Evolutionary conservation across 306 rosid genomes (phyloP), one percentile per base, ranked within the genome.

Genomic region (Prunus armeniaca): DNA sequence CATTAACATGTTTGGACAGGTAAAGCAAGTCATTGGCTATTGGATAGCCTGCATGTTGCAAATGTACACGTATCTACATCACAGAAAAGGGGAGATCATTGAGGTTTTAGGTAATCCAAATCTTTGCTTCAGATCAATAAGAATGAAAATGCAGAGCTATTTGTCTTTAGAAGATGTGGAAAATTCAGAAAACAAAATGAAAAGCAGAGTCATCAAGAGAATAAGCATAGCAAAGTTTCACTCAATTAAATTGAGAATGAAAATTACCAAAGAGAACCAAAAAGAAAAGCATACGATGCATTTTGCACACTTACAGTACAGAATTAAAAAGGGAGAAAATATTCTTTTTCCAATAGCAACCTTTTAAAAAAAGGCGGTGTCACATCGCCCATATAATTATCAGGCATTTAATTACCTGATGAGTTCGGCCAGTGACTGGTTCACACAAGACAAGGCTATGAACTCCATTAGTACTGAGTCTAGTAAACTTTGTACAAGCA

Each of bases 391-490:
- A 20, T 45, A 14, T 49, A 32, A 71, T 34, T 34, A 34, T n/a
- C 45, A 12, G 38, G 25, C 43, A 75, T 58, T 60, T 72, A 50
- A 83, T 63, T 81, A 91, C 98, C 82, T 93, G 97, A 88, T 89
- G 98, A 69, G 93, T 91, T 62, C 98, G 88, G 65, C 97, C 98
- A 28, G 93, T 89, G 79, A 91, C 76, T 17, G 98, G 98, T 75
- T 93, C 90, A 54, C 97, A 93, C 77, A 80, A 79, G 77, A 93
- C 97, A 75, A 89, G 75, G 81, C 97, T 88, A 22, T 88, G 90
- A 75, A 85, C 80, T 61, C 97, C 97, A 67, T 87, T 74, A 12
- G 89, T 76, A 83, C 87, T 71, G 50, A 93, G 82, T 85, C 92
- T 83, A 41, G 87, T 89, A 84, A 91, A 93, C 76, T 89, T 93